These are phyloP conservation scores for Hevea brasiliensis DNA, from an alignment of 345 rosid genomes.

Conservation along the genomic window DNA sequence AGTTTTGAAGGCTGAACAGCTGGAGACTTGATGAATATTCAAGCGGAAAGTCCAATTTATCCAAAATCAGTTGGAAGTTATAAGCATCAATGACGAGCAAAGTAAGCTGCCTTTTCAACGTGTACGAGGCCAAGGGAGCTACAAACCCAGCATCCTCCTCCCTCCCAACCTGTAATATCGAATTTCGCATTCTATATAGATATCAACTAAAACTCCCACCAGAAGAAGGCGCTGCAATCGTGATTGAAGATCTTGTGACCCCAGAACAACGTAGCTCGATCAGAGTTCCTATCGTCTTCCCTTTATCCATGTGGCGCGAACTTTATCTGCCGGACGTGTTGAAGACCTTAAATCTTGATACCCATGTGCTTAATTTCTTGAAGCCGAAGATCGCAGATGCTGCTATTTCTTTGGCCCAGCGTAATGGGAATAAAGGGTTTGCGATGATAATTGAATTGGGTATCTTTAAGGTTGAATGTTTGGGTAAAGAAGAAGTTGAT, in stretches of 20 bases:
- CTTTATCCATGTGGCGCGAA: conserved; percentile 14
- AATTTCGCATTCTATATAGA: conserved; percentile 2
- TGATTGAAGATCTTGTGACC: conserved; percentile 10
- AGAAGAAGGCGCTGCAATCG: background rate
- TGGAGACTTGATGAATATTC: too few relatives aligned
- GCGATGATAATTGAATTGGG: background rate
- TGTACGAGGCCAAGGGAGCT: background rate
- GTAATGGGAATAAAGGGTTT: conserved; percentile 4
- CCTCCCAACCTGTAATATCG: conserved; percentile 2
- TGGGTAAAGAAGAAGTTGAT: conserved; percentile 9
- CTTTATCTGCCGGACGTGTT: conserved; percentile 9
- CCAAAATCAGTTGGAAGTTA: too few relatives aligned
- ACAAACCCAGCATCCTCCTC: background rate
- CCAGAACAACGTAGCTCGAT: conserved; percentile 10
- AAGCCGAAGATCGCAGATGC: conserved; percentile 7
- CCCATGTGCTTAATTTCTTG: background rate
- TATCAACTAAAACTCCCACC: conserved; percentile 16
- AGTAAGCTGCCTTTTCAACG: background rate
- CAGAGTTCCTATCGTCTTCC: conserved; percentile 10
- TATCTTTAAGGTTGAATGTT: background rate
- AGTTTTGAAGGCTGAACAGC: too few relatives aligned
- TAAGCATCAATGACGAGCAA: too few relatives aligned
- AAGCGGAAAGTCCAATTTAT: too few relatives aligned
- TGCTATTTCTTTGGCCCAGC: background rate
- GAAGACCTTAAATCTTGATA: conserved; percentile 1